Base-by-base conservation (phyloP, 495 filamentous ascomycete genomes). In the Penicillium antarcticum region DNA sequence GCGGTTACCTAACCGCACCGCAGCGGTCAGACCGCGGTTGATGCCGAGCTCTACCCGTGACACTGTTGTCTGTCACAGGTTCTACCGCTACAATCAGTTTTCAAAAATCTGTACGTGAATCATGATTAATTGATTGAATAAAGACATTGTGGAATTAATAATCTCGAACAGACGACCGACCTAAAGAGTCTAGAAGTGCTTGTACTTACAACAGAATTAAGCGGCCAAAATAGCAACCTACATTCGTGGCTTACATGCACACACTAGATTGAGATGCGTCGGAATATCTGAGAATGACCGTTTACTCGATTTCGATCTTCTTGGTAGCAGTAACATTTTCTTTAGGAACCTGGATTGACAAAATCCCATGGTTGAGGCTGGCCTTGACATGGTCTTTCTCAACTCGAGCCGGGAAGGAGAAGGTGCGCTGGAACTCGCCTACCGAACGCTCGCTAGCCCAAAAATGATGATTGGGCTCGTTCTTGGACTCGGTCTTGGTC, bases 401-500 rank as follows among this genome's bases (percentile, higher is more conserved):
- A 43, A 96, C 82, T 24, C 80, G 78, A 18, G 61, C 66, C 0
- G 91, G 86, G 81, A 98, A 96, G 56, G 65, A 79, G 79, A 98
- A 96, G 50, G 73, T 77, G 59, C 92, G 85, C 45, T 82, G 77
- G 81, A 97, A 98, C 55, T 87, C 79, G 62, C 92, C 92, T 43
- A 91, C 70, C 6, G 76, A 83, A 66, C 92, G 88, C 79, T 97
- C 92, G 42, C 76, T 80, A 48, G 90, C 80, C 91, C 89, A 95
- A 78, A 84, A 96, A 68, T 80, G 85, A 57, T 77, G 68, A 21
- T 55, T 62, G 46, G 52, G 21, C 48, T 61, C n/a, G n/a, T n/a
- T n/a, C n/a, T n/a, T n/a, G n/a, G n/a, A n/a, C n/a, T n/a, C 46
- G 37, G 52, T n/a, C 42, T 57, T 60, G 53, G 50, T 68, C 45